Base-by-base conservation (phyloP, 2,329 filamentous ascomycete genomes). In the Cladophialophora carrionii region DNA sequence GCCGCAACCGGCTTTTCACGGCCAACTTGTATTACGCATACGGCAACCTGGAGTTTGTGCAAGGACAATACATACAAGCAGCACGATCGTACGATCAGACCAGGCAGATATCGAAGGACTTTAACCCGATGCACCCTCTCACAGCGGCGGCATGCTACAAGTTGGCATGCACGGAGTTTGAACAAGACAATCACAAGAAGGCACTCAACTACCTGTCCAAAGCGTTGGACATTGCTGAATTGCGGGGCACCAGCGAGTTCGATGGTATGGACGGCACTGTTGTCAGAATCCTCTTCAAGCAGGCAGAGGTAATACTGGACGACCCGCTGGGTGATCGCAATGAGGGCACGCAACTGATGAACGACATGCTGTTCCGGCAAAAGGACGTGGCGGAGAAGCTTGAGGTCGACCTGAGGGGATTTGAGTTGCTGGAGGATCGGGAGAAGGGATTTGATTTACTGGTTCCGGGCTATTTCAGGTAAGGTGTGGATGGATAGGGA, bases 371-470 rank as follows among this genome's bases (percentile, higher is more conserved):
- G 24, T 63, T 58, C 9, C 29, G 48, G 31, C 61, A 63, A 24
- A 58, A 58, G 37, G 61, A 63, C 17, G 57, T 63, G 32, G 61
- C 61, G 3, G 54, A 58, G 20, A 51, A 51, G 26, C 37, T 63
- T 34, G 54, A 48, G 41, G 61, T 63, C 9, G 54, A 63, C 26
- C 53, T 63, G 22, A 48, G 61, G 32, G 54, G 54, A 2, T 24
- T 58, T 20, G 53, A 59, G 10, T 9, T 12, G 10, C 29, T 49
- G 34, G 54, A 48, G 9, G 61, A 63, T 14, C 31, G 60, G 8
- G 60, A 62, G 60, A 62, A 62, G 51, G 57, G 54, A 24, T 63
- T 63, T 48, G 61, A 63, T 29, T 22, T 63, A 12, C 46, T 63
- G n/a, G 61, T 63, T 8, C 54, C 61, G 4, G 61, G 54, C 17